Evolutionary conservation across 768 basidiomycete genomes (phyloP).

Genomic region (Gyrodon lividus): DNA sequence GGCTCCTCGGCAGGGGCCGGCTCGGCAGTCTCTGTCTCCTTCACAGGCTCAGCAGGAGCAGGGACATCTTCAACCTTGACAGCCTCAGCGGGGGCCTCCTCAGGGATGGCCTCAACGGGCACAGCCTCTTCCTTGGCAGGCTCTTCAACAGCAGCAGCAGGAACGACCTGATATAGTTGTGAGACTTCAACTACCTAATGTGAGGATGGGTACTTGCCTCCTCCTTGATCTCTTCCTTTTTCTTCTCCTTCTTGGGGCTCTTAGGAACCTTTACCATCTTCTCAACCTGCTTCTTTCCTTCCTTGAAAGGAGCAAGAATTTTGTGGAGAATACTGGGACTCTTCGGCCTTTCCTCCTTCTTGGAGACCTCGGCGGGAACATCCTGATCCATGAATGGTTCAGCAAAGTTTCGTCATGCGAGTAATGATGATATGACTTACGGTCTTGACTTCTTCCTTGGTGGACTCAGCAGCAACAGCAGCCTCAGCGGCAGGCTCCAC

Average conservation of each 20-base stretch:
- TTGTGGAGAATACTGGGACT: conserved; percentile 76
- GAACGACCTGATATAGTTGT: conserved; percentile 29
- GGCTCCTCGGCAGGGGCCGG: conserved; percentile 22
- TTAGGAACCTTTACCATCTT: conserved; percentile 62
- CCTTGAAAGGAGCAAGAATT: conserved; percentile 78
- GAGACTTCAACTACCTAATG: neutral
- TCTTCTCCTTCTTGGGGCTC: conserved; percentile 82
- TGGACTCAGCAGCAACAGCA: conserved; percentile 31
- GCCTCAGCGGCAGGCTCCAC: neutral
- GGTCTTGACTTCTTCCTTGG: conserved; percentile 44
- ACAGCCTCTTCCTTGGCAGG: conserved; percentile 39
- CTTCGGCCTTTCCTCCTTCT: conserved; percentile 82
- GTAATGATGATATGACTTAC: conserved; percentile 23
- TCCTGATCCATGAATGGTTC: conserved; percentile 23
- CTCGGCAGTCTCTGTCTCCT: conserved; percentile 58
- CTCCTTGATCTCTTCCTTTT: conserved; percentile 58
- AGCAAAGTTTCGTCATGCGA: conserved; percentile 29
- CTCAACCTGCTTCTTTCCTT: conserved; percentile 47
- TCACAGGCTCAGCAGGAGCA: conserved; percentile 56
- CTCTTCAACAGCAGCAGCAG: conserved; percentile 35
- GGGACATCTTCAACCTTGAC: conserved; percentile 29
- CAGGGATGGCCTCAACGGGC: conserved; percentile 36
- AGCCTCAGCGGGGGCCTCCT: conserved; percentile 40
- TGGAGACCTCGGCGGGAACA: conserved; percentile 47
- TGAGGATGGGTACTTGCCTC: conserved; percentile 40